Evolutionary conservation across 495 filamentous ascomycete genomes (phyloP), one percentile per base, ranked within the genome.

Genomic region (Tuber indicum): DNA sequence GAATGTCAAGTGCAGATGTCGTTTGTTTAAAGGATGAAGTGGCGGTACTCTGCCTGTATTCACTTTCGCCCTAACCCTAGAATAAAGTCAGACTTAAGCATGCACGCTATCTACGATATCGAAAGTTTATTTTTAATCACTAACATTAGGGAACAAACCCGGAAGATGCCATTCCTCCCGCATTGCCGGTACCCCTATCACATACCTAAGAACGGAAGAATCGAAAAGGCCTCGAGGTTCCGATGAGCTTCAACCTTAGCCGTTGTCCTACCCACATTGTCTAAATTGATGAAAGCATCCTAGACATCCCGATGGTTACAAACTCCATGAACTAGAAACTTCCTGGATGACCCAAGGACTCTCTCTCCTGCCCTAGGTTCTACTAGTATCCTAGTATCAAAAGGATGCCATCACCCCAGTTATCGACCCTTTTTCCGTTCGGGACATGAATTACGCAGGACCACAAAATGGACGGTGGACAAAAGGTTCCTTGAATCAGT

Each of bases 21-120:
- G 66, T 78, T n/a, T 72, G 47, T 26, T 46, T 52, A 58, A 46
- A 32, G 49, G 47, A 70, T 62, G 52, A 71, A 26, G 62, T 73
- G 46, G 62, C 26, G 69, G 16, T n/a, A 62, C 75, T n/a, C 70
- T 79, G 3, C 46, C 46, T 36, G 58, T 32, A 66, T 36, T 12
- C 26, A 32, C 26, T 46, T 62, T 58, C 45, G 46, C 73, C 70
- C 77, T 79, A 79, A 79, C 78, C 77, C 77, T 76, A 74, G 47
- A 32, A 66, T 66, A 66, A 36, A 16, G 26, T 66, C 58, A 66
- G 58, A 17, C 26, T 10, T 5, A 8, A 26, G 58, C 26, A 66
- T 66, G 58, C 58, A 36, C 32, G 58, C 26, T 17, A 58, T 58
- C 52, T 36, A 32, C 32, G 1, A 32, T 32, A 66, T 36, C 58